phyloP scores from a whole-genome alignment of 768 basidiomycete genomes.

The Amanita molliuscula region DNA sequence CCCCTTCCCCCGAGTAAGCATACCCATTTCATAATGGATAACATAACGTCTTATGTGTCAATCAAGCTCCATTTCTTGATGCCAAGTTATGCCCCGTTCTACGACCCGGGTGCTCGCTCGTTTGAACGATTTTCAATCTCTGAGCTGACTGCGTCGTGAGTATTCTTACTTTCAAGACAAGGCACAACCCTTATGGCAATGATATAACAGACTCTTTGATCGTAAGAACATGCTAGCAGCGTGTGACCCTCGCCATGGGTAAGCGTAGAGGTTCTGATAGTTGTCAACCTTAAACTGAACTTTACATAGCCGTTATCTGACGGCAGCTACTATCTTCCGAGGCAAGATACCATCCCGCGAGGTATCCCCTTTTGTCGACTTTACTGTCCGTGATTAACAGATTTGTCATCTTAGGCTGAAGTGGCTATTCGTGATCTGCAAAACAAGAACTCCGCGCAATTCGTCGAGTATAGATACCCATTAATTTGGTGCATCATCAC shows the following conservation, averaged over 20 bases:
- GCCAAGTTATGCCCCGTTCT: conserved; percentile 90
- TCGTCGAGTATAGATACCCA: conserved; percentile 58
- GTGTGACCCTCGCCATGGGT: conserved; percentile 73
- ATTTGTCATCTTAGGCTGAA: conserved; percentile 26
- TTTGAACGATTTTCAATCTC: conserved; percentile 53
- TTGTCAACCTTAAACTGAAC: background rate
- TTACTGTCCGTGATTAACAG: conserved; percentile 25
- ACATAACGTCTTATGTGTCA: background rate
- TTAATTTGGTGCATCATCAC: background rate
- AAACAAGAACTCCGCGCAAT: conserved; percentile 58
- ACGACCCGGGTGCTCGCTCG: conserved; percentile 48
- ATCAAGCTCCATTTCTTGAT: conserved; percentile 88
- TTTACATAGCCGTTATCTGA: conserved; percentile 61
- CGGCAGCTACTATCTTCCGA: conserved; percentile 81
- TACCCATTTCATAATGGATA: conserved; percentile 27
- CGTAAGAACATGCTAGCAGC: conserved; percentile 74
- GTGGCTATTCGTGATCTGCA: conserved; percentile 67
- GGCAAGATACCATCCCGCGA: conserved; percentile 75
- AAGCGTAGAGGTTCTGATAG: conserved; percentile 12
- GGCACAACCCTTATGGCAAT: background rate
- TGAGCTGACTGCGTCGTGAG: conserved; percentile 70
- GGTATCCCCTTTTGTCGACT: conserved; percentile 45
- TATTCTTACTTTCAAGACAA: background rate
- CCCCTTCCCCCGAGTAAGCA: conserved; percentile 85
- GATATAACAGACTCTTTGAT: conserved; percentile 57